These are phyloP conservation scores for Betula pendula DNA, from an alignment of 306 rosid genomes.

Conservation along the genomic window DNA sequence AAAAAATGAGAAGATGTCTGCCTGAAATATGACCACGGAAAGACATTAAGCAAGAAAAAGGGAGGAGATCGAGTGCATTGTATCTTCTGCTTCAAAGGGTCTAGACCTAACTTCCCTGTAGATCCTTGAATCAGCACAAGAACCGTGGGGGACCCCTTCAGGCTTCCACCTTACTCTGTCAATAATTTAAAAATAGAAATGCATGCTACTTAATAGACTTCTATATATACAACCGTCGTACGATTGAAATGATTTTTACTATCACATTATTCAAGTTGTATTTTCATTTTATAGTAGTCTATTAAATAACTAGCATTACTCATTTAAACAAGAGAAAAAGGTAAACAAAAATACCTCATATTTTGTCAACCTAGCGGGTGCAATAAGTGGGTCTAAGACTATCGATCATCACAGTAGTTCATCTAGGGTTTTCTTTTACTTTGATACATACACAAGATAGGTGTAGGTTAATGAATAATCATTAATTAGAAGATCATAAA, in stretches of 20 bases:
- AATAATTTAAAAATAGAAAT: neutral
- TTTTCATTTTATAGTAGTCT: no score
- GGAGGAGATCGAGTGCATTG: neutral
- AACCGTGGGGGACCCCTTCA: neutral
- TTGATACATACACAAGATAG: slow-evolving; percentile 9
- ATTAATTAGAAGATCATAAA: neutral
- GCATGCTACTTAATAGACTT: no score
- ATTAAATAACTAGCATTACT: no score
- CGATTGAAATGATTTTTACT: no score
- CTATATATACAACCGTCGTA: no score
- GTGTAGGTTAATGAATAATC: neutral
- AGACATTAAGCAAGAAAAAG: slow-evolving; percentile 1
- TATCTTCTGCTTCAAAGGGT: neutral
- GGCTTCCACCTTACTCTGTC: neutral
- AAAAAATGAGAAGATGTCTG: neutral
- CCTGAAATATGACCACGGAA: neutral
- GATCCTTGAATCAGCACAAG: neutral
- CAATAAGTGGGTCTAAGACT: neutral
- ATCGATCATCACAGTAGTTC: neutral
- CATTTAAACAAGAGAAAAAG: no score
- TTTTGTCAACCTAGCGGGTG: neutral
- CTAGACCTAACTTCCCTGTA: neutral
- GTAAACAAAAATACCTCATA: neutral
- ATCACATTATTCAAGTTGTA: no score
- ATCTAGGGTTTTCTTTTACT: neutral